A percentile compares a stretch with the other conserved stretches of the same genome.
Conservation (phyloP, 2,329 filamentous ascomycete genomes). For the Metarhizium rileyi region DNA sequence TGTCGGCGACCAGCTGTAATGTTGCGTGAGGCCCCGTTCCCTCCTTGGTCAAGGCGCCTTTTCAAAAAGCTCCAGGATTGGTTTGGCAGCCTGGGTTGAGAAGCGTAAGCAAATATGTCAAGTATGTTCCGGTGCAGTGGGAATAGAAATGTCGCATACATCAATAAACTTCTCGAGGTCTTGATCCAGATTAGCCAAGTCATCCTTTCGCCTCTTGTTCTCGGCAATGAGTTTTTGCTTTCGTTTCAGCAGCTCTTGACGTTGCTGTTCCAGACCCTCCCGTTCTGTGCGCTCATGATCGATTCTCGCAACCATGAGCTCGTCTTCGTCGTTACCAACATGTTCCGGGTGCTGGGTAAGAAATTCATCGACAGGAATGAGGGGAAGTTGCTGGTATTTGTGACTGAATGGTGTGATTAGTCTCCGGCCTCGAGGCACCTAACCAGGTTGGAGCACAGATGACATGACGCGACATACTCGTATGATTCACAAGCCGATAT, state of each 20-base stretch:
- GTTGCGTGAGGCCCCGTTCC: not conserved
- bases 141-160: slow-evolving; percentile 36
- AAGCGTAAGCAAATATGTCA: slow-evolving; percentile 11
- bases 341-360: slow-evolving; percentile 67
- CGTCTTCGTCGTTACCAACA: slow-evolving; percentile 60
- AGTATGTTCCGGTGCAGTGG: not conserved
- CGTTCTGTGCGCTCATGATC: slow-evolving; percentile 82
- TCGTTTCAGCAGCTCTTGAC: slow-evolving; percentile 62
- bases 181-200: slow-evolving; percentile 81
- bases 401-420: slow-evolving; percentile 46
- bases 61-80: slow-evolving; percentile 77
- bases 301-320: slow-evolving; percentile 82
- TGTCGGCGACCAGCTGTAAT: not conserved
- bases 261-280: slow-evolving; percentile 73
- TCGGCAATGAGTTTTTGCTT: slow-evolving; percentile 54
- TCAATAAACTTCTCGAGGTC: slow-evolving; percentile 93
- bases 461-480: slow-evolving; percentile 50
- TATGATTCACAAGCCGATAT: slow-evolving; percentile 86
- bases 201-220: slow-evolving; percentile 90
- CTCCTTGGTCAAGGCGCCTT: slow-evolving; percentile 50
- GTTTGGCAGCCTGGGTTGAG: slow-evolving; percentile 65
- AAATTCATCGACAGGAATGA: slow-evolving; percentile 79
- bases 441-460: not conserved
- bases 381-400: slow-evolving; percentile 75
- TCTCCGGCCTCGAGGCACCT: not conserved